A percentile compares a stretch with the other conserved stretches of the same genome.
Conservation (phyloP, 73 alveolate genomes). For the Paramecium caudatum region DNA sequence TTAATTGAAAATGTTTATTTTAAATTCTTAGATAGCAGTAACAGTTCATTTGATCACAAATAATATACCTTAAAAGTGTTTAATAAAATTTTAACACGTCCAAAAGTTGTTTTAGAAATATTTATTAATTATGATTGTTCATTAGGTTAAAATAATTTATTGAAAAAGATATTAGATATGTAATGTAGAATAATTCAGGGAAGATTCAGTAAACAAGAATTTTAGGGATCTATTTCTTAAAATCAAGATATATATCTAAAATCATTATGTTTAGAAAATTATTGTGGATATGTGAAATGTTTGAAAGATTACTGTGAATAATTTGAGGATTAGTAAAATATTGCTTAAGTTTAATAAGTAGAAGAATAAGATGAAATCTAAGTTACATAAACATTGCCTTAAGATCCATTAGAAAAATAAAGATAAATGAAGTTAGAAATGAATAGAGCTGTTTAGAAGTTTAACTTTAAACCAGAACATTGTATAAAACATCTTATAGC, state of each 20-base stretch:
- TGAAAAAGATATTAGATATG: conserved; percentile 86
- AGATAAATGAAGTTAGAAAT: conserved; percentile 84
- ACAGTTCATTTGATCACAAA: conserved; percentile 90
- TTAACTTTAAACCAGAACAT: conserved; percentile 94
- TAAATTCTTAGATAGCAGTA: conserved; percentile 92
- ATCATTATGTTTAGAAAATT: conserved; percentile 61
- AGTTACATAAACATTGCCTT: conserved; percentile 11
- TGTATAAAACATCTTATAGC: conserved; percentile 90
- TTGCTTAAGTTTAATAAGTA: conserved; percentile 7
- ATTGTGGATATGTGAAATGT: conserved; percentile 72
- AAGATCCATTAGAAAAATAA: conserved; percentile 72
- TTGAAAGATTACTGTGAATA: conserved; percentile 65
- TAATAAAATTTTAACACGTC: conserved; percentile 84
- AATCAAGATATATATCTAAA: conserved; percentile 61
- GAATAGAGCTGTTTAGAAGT: conserved; percentile 93
- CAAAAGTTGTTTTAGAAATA: conserved; percentile 89
- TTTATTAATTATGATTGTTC: conserved; percentile 95
- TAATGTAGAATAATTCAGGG: conserved; percentile 93
- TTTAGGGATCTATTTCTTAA: conserved; percentile 78
- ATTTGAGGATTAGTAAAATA: conserved; percentile 61
- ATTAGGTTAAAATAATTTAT: conserved; percentile 74
- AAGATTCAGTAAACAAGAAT: conserved; percentile 77
- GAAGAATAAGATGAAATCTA: conserved; percentile 8
- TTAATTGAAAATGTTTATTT: conserved; percentile 93
- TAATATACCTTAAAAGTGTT: conserved; percentile 90